phyloP scores from a whole-genome alignment of 768 basidiomycete species.

The Hysterangium stoloniferum region DNA sequence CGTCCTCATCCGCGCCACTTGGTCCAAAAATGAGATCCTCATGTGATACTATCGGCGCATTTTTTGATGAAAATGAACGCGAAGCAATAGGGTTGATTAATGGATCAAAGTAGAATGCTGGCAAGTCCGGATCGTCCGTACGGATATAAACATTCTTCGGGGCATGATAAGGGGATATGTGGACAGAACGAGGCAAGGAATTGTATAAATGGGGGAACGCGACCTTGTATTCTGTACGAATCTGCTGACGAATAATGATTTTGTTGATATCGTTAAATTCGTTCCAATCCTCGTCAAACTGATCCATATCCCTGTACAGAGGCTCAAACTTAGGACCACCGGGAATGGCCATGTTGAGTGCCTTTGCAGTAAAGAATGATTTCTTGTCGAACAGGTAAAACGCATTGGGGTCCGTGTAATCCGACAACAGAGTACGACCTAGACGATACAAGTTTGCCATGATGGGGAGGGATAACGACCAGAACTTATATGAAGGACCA shows the following conservation, averaged over 20 bases:
- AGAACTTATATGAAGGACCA: slow-evolving; percentile 87
- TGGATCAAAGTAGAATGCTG: slow-evolving; percentile 98
- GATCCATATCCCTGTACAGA: slow-evolving; percentile 92
- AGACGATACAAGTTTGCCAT: slow-evolving; percentile 97
- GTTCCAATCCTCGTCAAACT: slow-evolving; percentile 98
- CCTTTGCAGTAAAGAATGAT: slow-evolving; percentile 97
- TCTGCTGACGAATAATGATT: slow-evolving; percentile 97
- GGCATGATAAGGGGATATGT: slow-evolving; percentile 82
- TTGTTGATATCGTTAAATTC: slow-evolving; percentile 99
- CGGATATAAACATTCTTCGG: slow-evolving; percentile 99
- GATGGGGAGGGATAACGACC: slow-evolving; percentile 86
- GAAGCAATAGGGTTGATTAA: slow-evolving; percentile 96
- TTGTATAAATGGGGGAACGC: slow-evolving; percentile 99
- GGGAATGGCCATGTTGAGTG: slow-evolving; percentile 92
- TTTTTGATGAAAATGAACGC: slow-evolving; percentile 79
- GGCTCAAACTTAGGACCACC: slow-evolving; percentile 99
- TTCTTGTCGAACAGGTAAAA: slow-evolving; percentile 97
- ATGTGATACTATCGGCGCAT: slow-evolving; percentile 73
- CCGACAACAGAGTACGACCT: slow-evolving; percentile 87
- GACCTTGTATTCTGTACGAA: slow-evolving; percentile 98
- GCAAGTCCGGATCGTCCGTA: slow-evolving; percentile 98
- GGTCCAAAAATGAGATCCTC: slow-evolving; percentile 92
- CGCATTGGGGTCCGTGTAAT: slow-evolving; percentile 85
- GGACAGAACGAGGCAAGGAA: slow-evolving; percentile 91
- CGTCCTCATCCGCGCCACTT: slow-evolving; percentile 77